Conservation (phyloP, 805 yeast genomes). For the Candida jianshihensis region DNA sequence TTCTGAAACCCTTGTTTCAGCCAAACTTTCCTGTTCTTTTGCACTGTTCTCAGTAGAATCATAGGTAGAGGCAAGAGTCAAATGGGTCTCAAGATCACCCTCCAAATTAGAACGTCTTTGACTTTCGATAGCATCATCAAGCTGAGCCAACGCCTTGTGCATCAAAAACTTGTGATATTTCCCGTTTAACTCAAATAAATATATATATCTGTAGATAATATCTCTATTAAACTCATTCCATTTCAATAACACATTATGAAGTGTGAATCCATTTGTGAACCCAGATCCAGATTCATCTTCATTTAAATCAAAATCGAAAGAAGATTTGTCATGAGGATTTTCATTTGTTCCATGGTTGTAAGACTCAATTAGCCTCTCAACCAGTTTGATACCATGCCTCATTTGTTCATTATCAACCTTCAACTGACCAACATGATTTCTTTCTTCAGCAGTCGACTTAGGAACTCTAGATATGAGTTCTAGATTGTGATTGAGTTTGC, state of each 20-base stretch:
- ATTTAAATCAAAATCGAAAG: slow-evolving; percentile 9
- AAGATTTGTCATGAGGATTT: slow-evolving; percentile 3
- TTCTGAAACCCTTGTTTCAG: slow-evolving; percentile 15
- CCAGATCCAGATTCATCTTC: slow-evolving; percentile 11
- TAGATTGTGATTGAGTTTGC: slow-evolving; percentile 28
- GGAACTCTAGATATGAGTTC: slow-evolving; percentile 21
- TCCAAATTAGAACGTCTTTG: slow-evolving; percentile 19
- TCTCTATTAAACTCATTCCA: slow-evolving; percentile 75
- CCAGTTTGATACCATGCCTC: slow-evolving; percentile 14
- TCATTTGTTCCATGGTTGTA: slow-evolving; percentile 4
- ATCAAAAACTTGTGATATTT: slow-evolving; percentile 37
- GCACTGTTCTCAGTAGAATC: slow-evolving; percentile 7
- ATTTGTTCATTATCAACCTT: slow-evolving; percentile 19
- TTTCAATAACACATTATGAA: slow-evolving; percentile 66
- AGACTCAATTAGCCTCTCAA: slow-evolving; percentile 8
- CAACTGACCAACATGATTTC: slow-evolving; percentile 8
- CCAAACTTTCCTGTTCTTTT: slow-evolving; percentile 3
- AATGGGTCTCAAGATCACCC: slow-evolving; percentile 4
- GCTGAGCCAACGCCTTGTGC: slow-evolving; percentile 41
- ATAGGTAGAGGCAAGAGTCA: slow-evolving; percentile 15
- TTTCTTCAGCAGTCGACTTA: slow-evolving; percentile 15
- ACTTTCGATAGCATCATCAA: slow-evolving; percentile 42
- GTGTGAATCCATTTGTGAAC: slow-evolving; percentile 52
- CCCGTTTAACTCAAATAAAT: slow-evolving; percentile 37
- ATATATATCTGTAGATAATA: slow-evolving; percentile 51